Evolutionary conservation across 441 rosid species (phyloP).

Genomic region (Heliophila coronopifolia): DNA sequence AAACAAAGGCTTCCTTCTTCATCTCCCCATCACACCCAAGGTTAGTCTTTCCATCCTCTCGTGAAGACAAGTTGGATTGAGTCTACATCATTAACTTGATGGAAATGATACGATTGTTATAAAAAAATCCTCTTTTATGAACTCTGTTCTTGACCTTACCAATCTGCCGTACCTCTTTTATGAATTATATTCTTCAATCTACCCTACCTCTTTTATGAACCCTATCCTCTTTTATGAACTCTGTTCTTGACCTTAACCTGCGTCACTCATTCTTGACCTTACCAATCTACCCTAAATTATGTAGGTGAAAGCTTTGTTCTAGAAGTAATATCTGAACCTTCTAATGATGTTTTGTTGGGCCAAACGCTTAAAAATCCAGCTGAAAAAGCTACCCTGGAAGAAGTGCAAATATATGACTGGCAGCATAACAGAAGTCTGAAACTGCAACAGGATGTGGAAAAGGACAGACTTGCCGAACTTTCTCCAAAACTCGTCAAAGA

Average conservation of each 20-base stretch:
- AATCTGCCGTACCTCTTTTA: too few species aligned
- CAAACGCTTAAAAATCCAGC: slow-evolving; percentile 55
- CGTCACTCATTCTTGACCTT: slow-evolving; percentile 2
- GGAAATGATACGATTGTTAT: not conserved
- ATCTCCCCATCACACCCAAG: too few species aligned
- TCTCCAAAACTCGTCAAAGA: slow-evolving; percentile 33
- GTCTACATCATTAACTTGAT: slow-evolving; percentile 1
- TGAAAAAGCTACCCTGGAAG: slow-evolving; percentile 32
- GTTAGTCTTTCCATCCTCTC: slow-evolving; percentile 15
- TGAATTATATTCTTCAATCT: too few species aligned
- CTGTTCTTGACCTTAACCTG: slow-evolving; percentile 5
- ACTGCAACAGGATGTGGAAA: slow-evolving; percentile 30
- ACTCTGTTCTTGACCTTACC: not conserved
- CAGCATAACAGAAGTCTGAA: slow-evolving; percentile 35
- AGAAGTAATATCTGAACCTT: slow-evolving; percentile 51
- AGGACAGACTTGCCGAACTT: slow-evolving; percentile 29
- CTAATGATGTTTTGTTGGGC: slow-evolving; percentile 50
- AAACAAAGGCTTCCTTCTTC: slow-evolving; percentile 51
- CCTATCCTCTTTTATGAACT: not conserved
- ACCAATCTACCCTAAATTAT: slow-evolving; percentile 7
- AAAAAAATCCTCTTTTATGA: not conserved
- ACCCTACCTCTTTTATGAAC: too few species aligned
- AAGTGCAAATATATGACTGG: slow-evolving; percentile 34
- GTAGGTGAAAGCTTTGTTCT: slow-evolving; percentile 61
- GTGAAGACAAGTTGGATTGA: not conserved